phyloP scores from a whole-genome alignment of 2,329 filamentous ascomycete genomes.

The Aschersonia sp. region DNA sequence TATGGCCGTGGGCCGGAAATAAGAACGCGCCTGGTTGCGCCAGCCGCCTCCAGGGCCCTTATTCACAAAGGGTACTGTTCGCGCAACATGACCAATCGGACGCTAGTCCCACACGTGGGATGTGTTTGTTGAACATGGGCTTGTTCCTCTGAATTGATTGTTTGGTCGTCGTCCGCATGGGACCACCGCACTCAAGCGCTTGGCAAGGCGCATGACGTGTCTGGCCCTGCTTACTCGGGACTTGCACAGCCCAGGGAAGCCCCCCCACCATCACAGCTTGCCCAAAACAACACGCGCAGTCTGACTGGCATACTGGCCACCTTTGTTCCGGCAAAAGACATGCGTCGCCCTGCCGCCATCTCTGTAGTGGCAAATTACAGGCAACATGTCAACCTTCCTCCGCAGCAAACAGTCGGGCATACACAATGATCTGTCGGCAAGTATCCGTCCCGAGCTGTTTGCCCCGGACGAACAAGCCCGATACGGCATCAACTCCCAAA shows the following conservation, averaged over 20 bases:
- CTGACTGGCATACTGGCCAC: not conserved
- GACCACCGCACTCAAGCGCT: too few species aligned
- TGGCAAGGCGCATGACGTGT: not conserved
- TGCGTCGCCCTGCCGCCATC: not conserved
- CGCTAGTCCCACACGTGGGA: too few species aligned
- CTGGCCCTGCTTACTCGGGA: not conserved
- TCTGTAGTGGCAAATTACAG: not conserved
- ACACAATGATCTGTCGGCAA: conserved; percentile 76
- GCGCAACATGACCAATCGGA: too few species aligned
- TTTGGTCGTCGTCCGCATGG: too few species aligned
- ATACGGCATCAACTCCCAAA: conserved; percentile 69
- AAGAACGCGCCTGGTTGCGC: too few species aligned
- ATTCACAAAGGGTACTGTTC: too few species aligned
- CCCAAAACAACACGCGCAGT: not conserved
- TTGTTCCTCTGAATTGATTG: too few species aligned
- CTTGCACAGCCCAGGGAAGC: not conserved
- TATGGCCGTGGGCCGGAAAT: too few species aligned
- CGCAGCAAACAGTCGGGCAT: conserved; percentile 89
- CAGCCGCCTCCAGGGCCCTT: too few species aligned
- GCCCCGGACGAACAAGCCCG: conserved; percentile 69
- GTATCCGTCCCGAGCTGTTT: conserved; percentile 65
- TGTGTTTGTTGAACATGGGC: too few species aligned
- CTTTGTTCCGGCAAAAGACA: not conserved
- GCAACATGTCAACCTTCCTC: conserved; percentile 69
- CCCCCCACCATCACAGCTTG: not conserved